Evolutionary conservation across 2,329 filamentous ascomycete species (phyloP).

Genomic region (Mycogone perniciosa): DNA sequence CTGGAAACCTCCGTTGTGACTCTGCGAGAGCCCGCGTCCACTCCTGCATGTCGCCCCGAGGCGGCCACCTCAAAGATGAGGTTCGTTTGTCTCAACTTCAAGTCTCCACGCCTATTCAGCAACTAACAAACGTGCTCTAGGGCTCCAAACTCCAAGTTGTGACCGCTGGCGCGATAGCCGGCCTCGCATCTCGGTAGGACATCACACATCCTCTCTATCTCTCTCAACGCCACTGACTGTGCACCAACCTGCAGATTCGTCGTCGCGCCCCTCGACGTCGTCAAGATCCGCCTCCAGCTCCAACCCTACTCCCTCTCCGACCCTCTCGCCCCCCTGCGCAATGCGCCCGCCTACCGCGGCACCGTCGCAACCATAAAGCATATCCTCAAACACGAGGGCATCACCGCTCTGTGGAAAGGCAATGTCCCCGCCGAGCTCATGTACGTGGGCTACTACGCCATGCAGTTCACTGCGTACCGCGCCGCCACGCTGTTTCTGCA

Average conservation of each 20-base stretch:
- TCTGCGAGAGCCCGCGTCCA: slow-evolving; percentile 1
- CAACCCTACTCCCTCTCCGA: slow-evolving; percentile 81
- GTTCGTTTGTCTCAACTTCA: slow-evolving; percentile 26
- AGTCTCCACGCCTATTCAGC: background rate
- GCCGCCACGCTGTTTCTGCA: slow-evolving; percentile 63
- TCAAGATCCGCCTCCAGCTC: slow-evolving; percentile 96
- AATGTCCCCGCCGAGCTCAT: slow-evolving; percentile 93
- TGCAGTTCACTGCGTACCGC: slow-evolving; percentile 88
- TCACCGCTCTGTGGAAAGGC: slow-evolving; percentile 91
- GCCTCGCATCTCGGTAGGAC: slow-evolving; percentile 77
- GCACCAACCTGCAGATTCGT: slow-evolving; percentile 59
- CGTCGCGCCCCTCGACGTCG: slow-evolving; percentile 89
- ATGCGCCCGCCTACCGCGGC: slow-evolving; percentile 59
- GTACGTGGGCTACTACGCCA: slow-evolving; percentile 83
- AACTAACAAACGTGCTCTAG: slow-evolving; percentile 23
- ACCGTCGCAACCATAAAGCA: slow-evolving; percentile 67
- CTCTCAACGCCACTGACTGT: background rate
- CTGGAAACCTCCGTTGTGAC: background rate
- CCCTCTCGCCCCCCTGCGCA: slow-evolving; percentile 54
- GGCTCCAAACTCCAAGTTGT: slow-evolving; percentile 52
- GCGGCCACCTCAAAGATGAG: slow-evolving; percentile 52
- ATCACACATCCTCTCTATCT: background rate
- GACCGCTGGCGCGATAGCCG: slow-evolving; percentile 57
- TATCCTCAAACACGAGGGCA: slow-evolving; percentile 74
- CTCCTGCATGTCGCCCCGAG: slow-evolving; percentile 31